phyloP scores from a whole-genome alignment of 1,284 basidiomycete genomes.

The Vanrija sp. region DNA sequence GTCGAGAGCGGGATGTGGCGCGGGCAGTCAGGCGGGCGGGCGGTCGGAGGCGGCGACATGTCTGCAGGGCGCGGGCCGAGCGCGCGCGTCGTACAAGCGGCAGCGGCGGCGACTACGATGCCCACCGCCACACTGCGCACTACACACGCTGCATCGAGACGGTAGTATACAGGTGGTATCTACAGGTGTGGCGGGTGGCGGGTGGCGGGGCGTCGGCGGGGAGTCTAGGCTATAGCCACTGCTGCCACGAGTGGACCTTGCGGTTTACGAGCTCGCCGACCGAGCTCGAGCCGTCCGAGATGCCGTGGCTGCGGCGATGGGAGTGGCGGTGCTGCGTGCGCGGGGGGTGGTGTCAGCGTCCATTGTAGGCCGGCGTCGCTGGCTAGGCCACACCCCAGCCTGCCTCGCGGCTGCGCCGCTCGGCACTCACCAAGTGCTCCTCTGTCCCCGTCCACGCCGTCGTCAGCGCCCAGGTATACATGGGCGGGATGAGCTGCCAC shows the following conservation, averaged over 20 bases:
- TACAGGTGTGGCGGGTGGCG: no score
- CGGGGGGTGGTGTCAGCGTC: background rate
- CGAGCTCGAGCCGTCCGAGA: background rate
- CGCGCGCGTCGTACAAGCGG: no score
- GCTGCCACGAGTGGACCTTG: conserved; percentile 16
- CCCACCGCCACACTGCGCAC: no score
- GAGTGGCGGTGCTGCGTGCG: background rate
- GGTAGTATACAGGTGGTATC: no score
- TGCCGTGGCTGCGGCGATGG: background rate
- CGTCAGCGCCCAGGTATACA: conserved; percentile 19
- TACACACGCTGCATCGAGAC: no score
- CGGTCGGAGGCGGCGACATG: no score
- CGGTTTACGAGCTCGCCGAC: conserved; percentile 1
- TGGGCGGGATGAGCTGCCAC: conserved; percentile 18
- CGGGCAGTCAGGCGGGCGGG: no score
- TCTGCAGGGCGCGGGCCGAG: no score
- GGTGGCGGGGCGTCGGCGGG: no score
- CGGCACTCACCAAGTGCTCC: background rate
- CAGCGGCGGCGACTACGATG: no score
- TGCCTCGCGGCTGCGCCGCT: background rate
- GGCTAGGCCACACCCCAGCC: background rate
- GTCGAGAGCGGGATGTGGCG: no score
- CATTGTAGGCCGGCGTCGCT: no score
- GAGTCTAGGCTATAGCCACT: conserved; percentile 16
- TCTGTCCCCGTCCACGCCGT: conserved; percentile 14